A percentile compares a stretch with the other conserved stretches of the same genome.
phyloP scores from a whole-genome alignment of 768 basidiomycete species.

The Rhizopogon sp. region DNA sequence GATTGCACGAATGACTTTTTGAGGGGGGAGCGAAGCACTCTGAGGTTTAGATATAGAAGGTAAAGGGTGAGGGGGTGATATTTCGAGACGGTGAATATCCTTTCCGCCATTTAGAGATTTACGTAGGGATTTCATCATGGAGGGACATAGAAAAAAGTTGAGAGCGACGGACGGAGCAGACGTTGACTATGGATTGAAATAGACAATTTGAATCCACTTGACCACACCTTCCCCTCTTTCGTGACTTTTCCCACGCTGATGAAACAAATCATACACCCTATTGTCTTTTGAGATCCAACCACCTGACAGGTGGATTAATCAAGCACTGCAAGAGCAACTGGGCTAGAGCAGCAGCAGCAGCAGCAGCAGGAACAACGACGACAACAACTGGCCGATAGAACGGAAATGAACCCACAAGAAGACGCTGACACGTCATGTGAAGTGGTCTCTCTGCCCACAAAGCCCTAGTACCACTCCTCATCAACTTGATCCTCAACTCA shows the following conservation, averaged over 20 bases:
- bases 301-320: no score
- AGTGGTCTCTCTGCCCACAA: no score
- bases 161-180: slow-evolving; percentile 4
- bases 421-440: no score
- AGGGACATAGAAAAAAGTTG: slow-evolving; percentile 9
- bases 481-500: no score
- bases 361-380: no score
- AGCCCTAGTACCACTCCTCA: no score
- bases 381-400: no score
- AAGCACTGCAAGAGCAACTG: no score
- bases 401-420: no score
- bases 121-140: slow-evolving; percentile 74
- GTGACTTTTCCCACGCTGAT: slow-evolving; percentile 8
- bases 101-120: slow-evolving; percentile 72
- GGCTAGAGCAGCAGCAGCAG: no score
- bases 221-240: not conserved
- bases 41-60: slow-evolving; percentile 67
- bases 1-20: slow-evolving; percentile 92
- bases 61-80: slow-evolving; percentile 65
- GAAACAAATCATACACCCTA: slow-evolving; percentile 3
- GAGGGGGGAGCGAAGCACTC: slow-evolving; percentile 73
- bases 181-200: slow-evolving; percentile 14
- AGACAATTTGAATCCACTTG: slow-evolving; percentile 1
- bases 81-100: slow-evolving; percentile 54
- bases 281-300: slow-evolving; percentile 4